Percentiles rank a stretch among this genome's conserved stretches.
Conservation (phyloP, 176 grass and related monocot genomes). For the Carex parvula region DNA sequence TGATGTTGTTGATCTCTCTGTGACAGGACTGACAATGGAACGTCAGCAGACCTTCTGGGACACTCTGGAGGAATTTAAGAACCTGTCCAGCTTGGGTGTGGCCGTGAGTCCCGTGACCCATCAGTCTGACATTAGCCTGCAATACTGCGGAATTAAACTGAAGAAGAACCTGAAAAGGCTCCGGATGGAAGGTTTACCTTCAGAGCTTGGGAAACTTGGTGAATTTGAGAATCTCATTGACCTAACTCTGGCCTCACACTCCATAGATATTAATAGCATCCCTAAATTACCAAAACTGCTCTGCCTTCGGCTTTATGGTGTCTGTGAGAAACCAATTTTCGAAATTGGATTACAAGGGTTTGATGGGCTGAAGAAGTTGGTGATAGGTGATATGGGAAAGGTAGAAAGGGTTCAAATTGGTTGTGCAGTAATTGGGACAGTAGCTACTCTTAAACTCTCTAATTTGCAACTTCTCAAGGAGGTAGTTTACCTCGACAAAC, state of each 20-base stretch:
- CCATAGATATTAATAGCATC: neutral
- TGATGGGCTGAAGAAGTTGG: neutral
- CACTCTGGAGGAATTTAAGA: neutral
- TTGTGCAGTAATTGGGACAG: neutral
- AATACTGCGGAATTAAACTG: neutral
- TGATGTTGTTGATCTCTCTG: neutral
- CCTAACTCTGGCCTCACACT: neutral
- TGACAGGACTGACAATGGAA: neutral
- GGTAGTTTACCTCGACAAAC: neutral
- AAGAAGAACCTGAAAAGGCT: neutral
- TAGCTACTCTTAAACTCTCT: neutral
- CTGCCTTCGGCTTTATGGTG: neutral
- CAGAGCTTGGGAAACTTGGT: neutral
- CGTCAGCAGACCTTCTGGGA: neutral
- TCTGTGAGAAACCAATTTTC: neutral
- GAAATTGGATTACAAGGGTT: neutral
- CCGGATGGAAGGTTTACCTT: neutral
- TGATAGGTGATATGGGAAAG: neutral
- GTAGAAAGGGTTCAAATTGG: neutral
- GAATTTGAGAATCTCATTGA: neutral
- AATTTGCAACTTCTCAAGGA: neutral
- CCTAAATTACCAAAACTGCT: accelerated
- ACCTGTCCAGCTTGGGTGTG: neutral
- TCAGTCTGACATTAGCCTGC: neutral
- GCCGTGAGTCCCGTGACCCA: neutral